Percentiles rank a stretch among this genome's conserved stretches.
phyloP scores from a whole-genome alignment of 257 asterid species.

The Solanum sparsipilum region DNA sequence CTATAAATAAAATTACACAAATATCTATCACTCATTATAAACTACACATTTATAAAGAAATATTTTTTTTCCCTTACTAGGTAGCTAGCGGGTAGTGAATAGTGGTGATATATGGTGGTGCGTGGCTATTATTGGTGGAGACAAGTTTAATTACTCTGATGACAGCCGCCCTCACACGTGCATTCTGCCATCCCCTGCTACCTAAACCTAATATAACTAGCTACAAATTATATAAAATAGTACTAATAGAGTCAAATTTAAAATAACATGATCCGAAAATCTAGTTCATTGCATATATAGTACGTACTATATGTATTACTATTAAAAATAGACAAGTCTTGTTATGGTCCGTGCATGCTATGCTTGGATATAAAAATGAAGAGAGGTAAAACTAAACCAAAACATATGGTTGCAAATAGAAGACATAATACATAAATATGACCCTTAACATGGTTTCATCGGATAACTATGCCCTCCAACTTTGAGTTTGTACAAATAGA shows the following conservation, averaged over 20 bases:
- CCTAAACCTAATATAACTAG: not conserved
- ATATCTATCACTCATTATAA: no score
- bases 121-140: not conserved
- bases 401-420: not conserved
- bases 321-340: not conserved
- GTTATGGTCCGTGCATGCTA: not conserved
- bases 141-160: not conserved
- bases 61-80: no score
- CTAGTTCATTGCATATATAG: not conserved
- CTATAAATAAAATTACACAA: no score
- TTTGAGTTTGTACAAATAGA: no score
- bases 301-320: no score
- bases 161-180: not conserved
- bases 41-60: no score
- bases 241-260: no score
- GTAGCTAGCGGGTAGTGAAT: not conserved
- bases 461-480: rapidly evolving
- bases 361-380: not conserved
- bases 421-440: no score
- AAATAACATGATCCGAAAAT: not conserved
- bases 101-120: not conserved
- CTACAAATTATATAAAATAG: not conserved
- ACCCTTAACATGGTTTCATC: rapidly evolving
- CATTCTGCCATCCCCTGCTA: not conserved
- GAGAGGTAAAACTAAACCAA: not conserved